These are phyloP conservation scores for Obba rivulosa DNA, from an alignment of 768 basidiomycete genomes.

Conservation along the genomic window DNA sequence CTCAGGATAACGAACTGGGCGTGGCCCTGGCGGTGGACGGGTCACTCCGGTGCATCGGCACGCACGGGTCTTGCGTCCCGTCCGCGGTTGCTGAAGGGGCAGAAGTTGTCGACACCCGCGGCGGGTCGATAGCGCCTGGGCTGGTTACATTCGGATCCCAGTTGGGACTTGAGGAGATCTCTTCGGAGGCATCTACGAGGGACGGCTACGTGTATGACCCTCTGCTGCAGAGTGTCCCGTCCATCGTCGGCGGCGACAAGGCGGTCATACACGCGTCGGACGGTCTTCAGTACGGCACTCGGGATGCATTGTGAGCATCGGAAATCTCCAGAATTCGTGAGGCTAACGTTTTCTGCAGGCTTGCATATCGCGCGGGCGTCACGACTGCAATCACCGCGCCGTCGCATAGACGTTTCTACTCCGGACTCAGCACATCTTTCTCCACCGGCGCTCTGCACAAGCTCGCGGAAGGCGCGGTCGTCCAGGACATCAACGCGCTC, in stretches of 20 bases:
- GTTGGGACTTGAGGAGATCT: constrained; percentile 69
- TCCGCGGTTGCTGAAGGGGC: constrained; percentile 3
- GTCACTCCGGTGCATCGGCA: constrained; percentile 47
- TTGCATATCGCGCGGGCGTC: constrained; percentile 72
- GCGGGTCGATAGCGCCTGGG: constrained; percentile 61
- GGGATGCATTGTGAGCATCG: constrained; percentile 44
- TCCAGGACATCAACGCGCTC: constrained; percentile 59
- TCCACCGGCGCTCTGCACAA: constrained; percentile 52
- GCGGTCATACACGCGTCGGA: constrained; percentile 59
- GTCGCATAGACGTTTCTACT: constrained; percentile 44
- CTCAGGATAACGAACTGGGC: constrained; percentile 13
- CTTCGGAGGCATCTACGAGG: constrained; percentile 52
- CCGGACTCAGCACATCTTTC: constrained; percentile 61
- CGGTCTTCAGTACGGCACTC: constrained; percentile 63
- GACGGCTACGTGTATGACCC: constrained; percentile 50
- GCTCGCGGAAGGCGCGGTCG: constrained; percentile 57
- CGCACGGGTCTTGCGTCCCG: constrained; percentile 2
- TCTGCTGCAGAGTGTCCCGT: constrained; percentile 27
- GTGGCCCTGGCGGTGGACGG: constrained; percentile 53
- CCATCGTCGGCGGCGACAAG: constrained; percentile 28
- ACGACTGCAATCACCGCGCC: constrained; percentile 66
- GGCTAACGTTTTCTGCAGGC: constrained; percentile 30
- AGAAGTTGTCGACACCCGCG: constrained; percentile 49
- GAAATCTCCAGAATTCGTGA: neutral
- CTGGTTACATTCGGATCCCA: constrained; percentile 58